Evolutionary conservation across 306 rosid genomes (phyloP).

Genomic region (Cicer judaicum): DNA sequence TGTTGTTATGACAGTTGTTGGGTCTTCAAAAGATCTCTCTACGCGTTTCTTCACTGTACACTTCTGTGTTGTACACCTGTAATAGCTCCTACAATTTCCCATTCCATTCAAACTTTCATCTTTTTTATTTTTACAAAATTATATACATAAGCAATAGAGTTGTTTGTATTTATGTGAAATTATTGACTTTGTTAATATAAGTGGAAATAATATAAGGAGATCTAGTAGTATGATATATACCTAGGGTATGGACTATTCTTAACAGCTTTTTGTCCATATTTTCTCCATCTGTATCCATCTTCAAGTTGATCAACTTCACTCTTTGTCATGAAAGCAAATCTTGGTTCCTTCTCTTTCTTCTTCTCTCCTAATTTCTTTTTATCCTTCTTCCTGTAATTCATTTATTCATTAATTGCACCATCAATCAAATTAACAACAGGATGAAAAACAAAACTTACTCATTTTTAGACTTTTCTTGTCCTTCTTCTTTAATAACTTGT

Average conservation of each 20-base stretch:
- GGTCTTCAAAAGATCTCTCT: constrained; percentile 79
- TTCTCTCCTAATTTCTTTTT: constrained; percentile 80
- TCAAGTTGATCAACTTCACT: constrained; percentile 93
- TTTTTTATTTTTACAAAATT: too few relatives aligned
- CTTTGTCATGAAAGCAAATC: constrained; percentile 88
- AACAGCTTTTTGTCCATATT: constrained; percentile 89
- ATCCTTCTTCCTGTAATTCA: constrained; percentile 51
- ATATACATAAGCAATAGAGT: too few relatives aligned
- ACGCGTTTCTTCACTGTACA: constrained; percentile 87
- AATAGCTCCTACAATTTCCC: constrained; percentile 66
- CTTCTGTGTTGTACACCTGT: constrained; percentile 84
- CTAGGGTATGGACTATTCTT: constrained; percentile 91
- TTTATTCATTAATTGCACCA: constrained; percentile 39
- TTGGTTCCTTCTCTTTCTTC: constrained; percentile 70
- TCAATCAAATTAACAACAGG: neutral
- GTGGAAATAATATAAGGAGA: neutral
- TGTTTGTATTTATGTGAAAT: neutral
- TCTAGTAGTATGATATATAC: constrained; percentile 22
- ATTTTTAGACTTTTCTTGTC: constrained; percentile 66
- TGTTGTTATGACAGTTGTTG: constrained; percentile 78
- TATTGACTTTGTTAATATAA: constrained; percentile 10
- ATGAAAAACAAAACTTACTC: constrained; percentile 51
- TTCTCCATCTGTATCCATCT: constrained; percentile 93
- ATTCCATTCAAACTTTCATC: neutral
- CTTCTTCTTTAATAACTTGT: constrained; percentile 52